Evolutionary conservation across 1,139 yeast genomes (phyloP), one percentile per base, ranked within the genome.

Genomic region (Geotrichum restrictum): DNA sequence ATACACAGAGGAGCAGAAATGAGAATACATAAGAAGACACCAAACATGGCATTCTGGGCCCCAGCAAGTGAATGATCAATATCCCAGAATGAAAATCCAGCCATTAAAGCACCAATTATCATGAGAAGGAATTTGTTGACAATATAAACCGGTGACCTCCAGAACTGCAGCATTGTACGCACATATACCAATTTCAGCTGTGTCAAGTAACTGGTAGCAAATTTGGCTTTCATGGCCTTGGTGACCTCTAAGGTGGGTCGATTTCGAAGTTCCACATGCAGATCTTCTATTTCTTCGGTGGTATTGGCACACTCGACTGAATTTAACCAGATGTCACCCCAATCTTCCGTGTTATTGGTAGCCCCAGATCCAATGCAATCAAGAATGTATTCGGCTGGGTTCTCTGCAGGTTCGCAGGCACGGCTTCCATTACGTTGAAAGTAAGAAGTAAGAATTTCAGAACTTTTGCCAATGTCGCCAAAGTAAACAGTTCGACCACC

Each of bases 271-370:
- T 53, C 48, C 10, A 40, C 42, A 81, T 83, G 78, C 33, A 74
- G 65, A 8, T 73, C 72, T 62, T 57, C 60, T 34, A 62, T 51
- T 47, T 63, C 66, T 4, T 46, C 47, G 42, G 64, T 75, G 64
- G 57, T 69, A 0, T 69, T 76, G 42, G 63, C 61, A 61, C 73
- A 77, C 63, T 83, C 85, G 0, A 70, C 67, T 4, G 86, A 81
- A 46, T 72, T 71, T 59, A 70, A 69, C 88, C 88, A 83, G 22
- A 81, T 82, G 54, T 81, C 78, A 57, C 75, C 73, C 68, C 80
- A 83, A 64, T 83, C 82, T 61, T 78, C 79, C 45, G 71, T 73
- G 27, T 85, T 84, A 54, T 74, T 77, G 33, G 85, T 75, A 24
- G 86, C n/a, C n/a, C n/a, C n/a, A n/a, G n/a, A n/a, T n/a, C n/a